Evolutionary conservation across 2,329 filamentous ascomycete genomes (phyloP).

Genomic region (Fusarium solani-melongenae): DNA sequence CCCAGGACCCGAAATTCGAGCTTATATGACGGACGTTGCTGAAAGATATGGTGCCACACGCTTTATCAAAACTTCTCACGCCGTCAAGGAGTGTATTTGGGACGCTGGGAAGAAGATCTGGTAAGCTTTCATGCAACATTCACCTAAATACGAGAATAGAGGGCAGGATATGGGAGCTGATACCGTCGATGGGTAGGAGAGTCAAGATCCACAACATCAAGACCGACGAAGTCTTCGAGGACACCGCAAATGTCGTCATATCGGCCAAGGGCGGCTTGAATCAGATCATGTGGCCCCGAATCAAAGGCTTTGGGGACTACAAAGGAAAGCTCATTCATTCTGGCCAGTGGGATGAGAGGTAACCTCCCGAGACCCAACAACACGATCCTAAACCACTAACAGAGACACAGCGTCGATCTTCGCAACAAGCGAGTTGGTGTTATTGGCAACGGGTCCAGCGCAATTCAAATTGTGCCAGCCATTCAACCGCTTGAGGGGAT

Average conservation of each 20-base stretch:
- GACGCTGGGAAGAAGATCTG: constrained; percentile 3
- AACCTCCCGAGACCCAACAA: not conserved
- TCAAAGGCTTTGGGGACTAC: not conserved
- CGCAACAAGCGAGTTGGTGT: not conserved
- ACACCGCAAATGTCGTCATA: constrained; percentile 5
- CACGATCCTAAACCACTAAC: not conserved
- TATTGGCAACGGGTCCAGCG: constrained; percentile 12
- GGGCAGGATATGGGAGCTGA: not conserved
- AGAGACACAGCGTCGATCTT: not conserved
- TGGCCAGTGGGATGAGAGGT: constrained; percentile 11
- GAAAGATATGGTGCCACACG: constrained; percentile 12
- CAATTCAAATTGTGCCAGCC: constrained; percentile 11
- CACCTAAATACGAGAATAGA: no score
- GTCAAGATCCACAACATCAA: not conserved
- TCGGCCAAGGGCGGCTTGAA: constrained; percentile 6
- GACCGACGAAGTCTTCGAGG: not conserved
- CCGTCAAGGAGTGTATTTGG: not conserved
- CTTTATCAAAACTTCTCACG: constrained; percentile 14
- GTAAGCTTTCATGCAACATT: not conserved
- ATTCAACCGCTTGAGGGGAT: not conserved
- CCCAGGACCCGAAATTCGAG: constrained; percentile 14
- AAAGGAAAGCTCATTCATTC: constrained; percentile 13
- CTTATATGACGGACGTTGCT: constrained; percentile 18
- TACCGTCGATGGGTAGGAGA: not conserved
- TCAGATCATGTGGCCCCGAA: constrained; percentile 4